Evolutionary conservation across 495 filamentous ascomycete genomes (phyloP).

Genomic region (Tuber aestivum): DNA sequence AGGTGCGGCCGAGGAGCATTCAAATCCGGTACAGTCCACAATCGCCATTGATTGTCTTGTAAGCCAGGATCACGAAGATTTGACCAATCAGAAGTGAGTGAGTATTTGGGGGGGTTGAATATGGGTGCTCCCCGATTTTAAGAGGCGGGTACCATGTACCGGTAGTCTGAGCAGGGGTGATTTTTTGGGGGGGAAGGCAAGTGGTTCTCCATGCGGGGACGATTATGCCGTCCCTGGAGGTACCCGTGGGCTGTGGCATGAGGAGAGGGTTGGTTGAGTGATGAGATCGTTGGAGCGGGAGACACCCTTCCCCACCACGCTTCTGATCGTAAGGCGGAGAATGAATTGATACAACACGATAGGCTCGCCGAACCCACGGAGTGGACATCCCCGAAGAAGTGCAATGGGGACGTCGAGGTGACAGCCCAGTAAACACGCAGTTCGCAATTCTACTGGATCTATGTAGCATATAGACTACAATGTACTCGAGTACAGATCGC

Average conservation of each 20-base stretch:
- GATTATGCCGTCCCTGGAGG: background rate
- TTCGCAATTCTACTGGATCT: background rate
- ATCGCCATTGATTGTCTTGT: background rate
- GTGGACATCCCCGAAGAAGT: background rate
- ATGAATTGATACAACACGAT: background rate
- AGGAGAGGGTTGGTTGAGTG: background rate
- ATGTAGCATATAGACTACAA: no score
- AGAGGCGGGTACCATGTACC: no score
- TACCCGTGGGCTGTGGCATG: slow-evolving; percentile 3
- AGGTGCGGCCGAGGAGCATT: background rate
- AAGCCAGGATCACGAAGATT: background rate
- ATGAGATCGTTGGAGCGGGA: background rate
- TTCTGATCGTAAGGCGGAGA: background rate
- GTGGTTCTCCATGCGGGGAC: background rate
- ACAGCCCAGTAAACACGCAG: background rate
- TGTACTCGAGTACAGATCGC: background rate
- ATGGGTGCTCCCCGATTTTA: no score
- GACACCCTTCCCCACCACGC: background rate
- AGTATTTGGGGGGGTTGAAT: background rate
- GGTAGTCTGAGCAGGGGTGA: background rate
- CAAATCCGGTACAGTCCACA: background rate
- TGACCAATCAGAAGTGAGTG: background rate
- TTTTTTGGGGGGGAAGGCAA: background rate
- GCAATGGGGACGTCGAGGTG: background rate
- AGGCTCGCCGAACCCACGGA: background rate